Percentiles rank a stretch among this genome's conserved stretches.
Conservation (phyloP, 768 basidiomycete genomes). For the Asterophora lycoperdoides region DNA sequence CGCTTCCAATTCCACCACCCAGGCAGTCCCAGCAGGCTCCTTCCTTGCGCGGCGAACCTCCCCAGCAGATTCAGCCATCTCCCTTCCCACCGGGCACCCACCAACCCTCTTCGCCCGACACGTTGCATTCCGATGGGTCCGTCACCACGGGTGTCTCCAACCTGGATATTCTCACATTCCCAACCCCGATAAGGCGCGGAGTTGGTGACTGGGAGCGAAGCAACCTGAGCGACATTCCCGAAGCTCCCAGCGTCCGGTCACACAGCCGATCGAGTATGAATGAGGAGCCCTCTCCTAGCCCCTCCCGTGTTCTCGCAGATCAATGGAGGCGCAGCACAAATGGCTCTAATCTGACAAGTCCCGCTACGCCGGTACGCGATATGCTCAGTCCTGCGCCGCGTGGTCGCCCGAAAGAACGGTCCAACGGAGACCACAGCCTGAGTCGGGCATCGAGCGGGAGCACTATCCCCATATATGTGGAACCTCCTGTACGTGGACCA, state of each 20-base stretch:
- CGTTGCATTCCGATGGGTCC: constrained; percentile 11
- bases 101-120: constrained; percentile 13
- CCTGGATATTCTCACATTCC: constrained; percentile 17
- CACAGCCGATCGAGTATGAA: constrained; percentile 12
- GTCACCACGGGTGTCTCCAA: constrained; percentile 9
- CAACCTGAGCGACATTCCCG: constrained; percentile 18
- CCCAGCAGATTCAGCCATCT: constrained; percentile 17
- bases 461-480: constrained; percentile 9
- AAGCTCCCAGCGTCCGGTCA: constrained; percentile 13
- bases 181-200: not conserved
- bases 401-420: not conserved
- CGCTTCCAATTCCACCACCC: constrained; percentile 8
- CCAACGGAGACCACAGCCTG: constrained; percentile 5
- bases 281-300: constrained; percentile 4
- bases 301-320: not conserved
- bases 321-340: constrained; percentile 6
- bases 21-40: not conserved
- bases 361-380: not conserved
- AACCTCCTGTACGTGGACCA: constrained; percentile 12
- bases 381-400: constrained; percentile 3
- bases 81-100: constrained; percentile 6
- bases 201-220: constrained; percentile 1
- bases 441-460: constrained; percentile 8
- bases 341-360: not conserved
- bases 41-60: not conserved